phyloP scores from a whole-genome alignment of 805 yeast genomes.

The Grigorovia yakushimaensis region DNA sequence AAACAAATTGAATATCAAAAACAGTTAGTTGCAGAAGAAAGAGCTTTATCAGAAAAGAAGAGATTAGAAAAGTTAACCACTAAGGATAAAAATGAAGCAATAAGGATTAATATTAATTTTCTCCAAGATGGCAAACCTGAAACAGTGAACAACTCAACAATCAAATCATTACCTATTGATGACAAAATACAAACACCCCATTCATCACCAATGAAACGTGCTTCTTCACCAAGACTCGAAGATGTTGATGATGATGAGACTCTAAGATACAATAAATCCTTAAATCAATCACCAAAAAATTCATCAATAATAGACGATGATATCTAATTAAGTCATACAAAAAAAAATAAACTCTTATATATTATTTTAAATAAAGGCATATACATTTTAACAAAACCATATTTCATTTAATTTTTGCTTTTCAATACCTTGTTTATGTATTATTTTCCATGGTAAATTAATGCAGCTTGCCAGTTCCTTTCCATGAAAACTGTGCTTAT shows the following conservation, averaged over 20 bases:
- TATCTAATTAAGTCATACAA: not conserved
- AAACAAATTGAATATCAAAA: slow-evolving; percentile 8
- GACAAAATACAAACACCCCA: not conserved
- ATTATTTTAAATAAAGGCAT: not conserved
- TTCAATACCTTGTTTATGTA: no score
- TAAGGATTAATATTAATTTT: not conserved
- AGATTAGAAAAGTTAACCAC: not conserved
- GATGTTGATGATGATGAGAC: slow-evolving; percentile 29
- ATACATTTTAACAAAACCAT: not conserved
- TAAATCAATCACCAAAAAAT: slow-evolving; percentile 18
- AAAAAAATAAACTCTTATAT: not conserved
- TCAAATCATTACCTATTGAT: not conserved
- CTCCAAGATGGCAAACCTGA: not conserved
- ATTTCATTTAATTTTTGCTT: not conserved
- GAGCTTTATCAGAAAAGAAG: slow-evolving; percentile 3
- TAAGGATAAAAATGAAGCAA: not conserved
- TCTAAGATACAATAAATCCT: slow-evolving; percentile 18
- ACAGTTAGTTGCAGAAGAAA: slow-evolving; percentile 9
- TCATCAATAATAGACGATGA: slow-evolving; percentile 23
- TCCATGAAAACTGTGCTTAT: no score
- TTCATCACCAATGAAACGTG: slow-evolving; percentile 1
- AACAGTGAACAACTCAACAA: not conserved
- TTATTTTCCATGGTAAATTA: no score
- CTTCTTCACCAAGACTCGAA: slow-evolving; percentile 20
- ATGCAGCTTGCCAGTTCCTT: no score